phyloP scores from a whole-genome alignment of 179 eudicot species.

The Silene coronaria region DNA sequence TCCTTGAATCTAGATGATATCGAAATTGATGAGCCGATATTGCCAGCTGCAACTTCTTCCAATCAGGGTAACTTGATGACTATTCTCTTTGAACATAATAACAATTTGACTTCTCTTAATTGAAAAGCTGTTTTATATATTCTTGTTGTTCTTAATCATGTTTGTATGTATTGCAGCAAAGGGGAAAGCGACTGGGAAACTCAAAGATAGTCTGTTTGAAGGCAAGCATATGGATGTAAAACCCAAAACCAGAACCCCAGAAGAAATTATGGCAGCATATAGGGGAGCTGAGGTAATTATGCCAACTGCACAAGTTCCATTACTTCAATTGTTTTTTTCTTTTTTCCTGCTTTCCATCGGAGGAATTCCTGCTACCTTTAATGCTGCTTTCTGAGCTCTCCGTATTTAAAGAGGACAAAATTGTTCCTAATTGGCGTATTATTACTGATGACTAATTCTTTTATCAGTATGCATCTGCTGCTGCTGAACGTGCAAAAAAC shows the following conservation, averaged over 20 bases:
- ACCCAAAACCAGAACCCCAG: slow-evolving; percentile 59
- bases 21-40: slow-evolving; percentile 61
- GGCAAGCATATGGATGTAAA: slow-evolving; percentile 44
- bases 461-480: slow-evolving; percentile 64
- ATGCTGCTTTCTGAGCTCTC: not conserved
- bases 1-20: slow-evolving; percentile 56
- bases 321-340: not conserved
- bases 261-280: slow-evolving; percentile 70
- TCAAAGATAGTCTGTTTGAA: slow-evolving; percentile 49
- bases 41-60: slow-evolving; percentile 45
- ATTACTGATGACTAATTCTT: slow-evolving; percentile 8
- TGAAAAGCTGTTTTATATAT: slow-evolving; percentile 8
- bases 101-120: not conserved
- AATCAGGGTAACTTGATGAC: slow-evolving; percentile 27
- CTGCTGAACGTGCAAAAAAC: slow-evolving; percentile 70
- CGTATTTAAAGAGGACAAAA: not conserved
- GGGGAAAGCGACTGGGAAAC: slow-evolving; percentile 26
- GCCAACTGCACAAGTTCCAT: not conserved
- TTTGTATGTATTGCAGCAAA: slow-evolving; percentile 36
- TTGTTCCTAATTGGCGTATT: not conserved
- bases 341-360: not conserved
- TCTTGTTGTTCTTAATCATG: slow-evolving; percentile 7
- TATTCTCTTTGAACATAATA: not conserved
- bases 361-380: not conserved
- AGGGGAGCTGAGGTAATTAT: slow-evolving; percentile 54